phyloP scores from a whole-genome alignment of 164 flowering plant genomes.

The Macadamia tetraphylla region DNA sequence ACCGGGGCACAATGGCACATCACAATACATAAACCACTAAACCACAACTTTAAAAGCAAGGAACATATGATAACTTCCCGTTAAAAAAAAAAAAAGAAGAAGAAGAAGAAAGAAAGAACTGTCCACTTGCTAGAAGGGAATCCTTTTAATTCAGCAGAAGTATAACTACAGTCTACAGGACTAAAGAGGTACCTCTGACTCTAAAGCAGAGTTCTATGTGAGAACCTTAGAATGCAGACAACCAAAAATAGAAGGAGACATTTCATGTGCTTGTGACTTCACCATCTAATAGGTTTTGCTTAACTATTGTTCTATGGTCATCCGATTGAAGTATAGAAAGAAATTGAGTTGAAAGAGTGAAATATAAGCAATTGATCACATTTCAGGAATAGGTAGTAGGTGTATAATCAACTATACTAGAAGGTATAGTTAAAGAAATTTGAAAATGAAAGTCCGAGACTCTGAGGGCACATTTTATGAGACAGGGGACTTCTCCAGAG shows the following conservation, averaged over 20 bases:
- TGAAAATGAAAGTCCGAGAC: no score
- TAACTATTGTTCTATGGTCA: neutral
- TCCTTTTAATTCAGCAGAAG: no score
- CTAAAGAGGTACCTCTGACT: neutral
- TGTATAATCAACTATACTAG: no score
- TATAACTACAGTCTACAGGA: neutral
- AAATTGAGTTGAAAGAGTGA: no score
- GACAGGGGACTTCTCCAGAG: no score
- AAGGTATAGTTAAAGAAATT: no score
- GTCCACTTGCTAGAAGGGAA: neutral
- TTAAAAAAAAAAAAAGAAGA: no score
- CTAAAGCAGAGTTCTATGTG: neutral
- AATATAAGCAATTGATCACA: no score
- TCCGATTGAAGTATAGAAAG: neutral
- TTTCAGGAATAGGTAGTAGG: no score
- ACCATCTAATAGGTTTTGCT: neutral
- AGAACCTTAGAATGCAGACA: neutral
- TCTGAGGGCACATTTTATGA: no score
- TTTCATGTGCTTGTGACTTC: neutral
- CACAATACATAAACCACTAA: no score
- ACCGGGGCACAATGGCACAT: neutral
- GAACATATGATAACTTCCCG: neutral
- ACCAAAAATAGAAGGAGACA: neutral
- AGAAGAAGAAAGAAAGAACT: no score
- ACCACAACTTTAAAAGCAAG: neutral